These are phyloP conservation scores for Ampelocalamus luodianensis DNA, from an alignment of 176 grass and related monocot species.

Conservation along the genomic window DNA sequence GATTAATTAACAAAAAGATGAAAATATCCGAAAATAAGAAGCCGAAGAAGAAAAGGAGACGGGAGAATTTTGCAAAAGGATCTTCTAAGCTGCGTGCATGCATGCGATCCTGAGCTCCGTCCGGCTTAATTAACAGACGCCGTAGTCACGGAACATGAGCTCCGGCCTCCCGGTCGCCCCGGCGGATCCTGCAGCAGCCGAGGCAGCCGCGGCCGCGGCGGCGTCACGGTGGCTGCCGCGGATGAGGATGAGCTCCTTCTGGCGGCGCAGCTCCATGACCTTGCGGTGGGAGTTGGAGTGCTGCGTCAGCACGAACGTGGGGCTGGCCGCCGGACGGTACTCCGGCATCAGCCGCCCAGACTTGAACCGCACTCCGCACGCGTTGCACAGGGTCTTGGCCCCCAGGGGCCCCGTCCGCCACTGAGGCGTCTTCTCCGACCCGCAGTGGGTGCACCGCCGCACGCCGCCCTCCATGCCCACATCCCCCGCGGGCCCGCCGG, in stretches of 20 bases:
- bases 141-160: conserved; percentile 80
- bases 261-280: conserved; percentile 97
- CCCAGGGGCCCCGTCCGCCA: conserved; percentile 94
- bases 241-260: conserved; percentile 80
- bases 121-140: conserved; percentile 59
- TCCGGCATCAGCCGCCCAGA: conserved; percentile 89
- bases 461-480: conserved; percentile 70
- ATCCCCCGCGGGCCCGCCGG: conserved; percentile 22
- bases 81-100: conserved; percentile 44
- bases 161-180: conserved; percentile 60
- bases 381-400: conserved; percentile 99
- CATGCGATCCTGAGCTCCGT: conserved; percentile 33
- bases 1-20: conserved; percentile 62
- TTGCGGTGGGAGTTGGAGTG: conserved; percentile 99
- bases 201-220: conserved; percentile 42
- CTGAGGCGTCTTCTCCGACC: conserved; percentile 99
- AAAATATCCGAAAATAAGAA: conserved; percentile 51
- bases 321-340: conserved; percentile 93
- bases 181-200: conserved; percentile 11
- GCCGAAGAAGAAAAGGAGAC: conserved; percentile 33
- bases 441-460: conserved; percentile 95
- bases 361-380: conserved; percentile 94
- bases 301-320: conserved; percentile 95
- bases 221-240: conserved; percentile 67
- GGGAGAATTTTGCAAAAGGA: conserved; percentile 56